Conservation (phyloP, 192 early-diverging fungal genomes). For the Backusella mclennaniae region DNA sequence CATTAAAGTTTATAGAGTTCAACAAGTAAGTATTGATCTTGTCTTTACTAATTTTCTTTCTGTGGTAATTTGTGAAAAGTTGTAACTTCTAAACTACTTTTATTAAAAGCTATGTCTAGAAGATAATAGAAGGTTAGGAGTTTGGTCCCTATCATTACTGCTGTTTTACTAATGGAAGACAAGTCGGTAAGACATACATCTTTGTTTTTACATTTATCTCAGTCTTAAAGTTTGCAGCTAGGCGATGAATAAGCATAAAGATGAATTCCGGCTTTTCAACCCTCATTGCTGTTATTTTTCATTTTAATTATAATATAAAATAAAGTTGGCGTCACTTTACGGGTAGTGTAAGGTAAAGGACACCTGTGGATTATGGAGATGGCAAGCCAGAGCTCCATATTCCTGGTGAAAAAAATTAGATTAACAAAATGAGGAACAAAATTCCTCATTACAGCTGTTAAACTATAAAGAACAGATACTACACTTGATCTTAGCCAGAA, state of each 20-base stretch:
- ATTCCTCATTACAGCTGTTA: constrained; percentile 55
- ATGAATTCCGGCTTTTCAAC: not conserved
- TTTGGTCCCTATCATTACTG: too few species aligned
- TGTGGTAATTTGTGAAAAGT: too few species aligned
- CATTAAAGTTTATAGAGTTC: too few species aligned
- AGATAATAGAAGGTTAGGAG: too few species aligned
- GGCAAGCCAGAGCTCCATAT: constrained; percentile 44
- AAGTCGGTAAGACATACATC: too few species aligned
- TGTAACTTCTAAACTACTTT: too few species aligned
- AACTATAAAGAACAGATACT: constrained; percentile 83
- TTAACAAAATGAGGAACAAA: constrained; percentile 47
- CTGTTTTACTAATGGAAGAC: too few species aligned
- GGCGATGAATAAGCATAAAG: too few species aligned
- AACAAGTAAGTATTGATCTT: too few species aligned
- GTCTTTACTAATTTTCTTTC: too few species aligned
- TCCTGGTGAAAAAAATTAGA: constrained; percentile 54
- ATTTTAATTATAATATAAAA: constrained; percentile 5
- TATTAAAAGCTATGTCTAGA: too few species aligned
- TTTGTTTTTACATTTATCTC: too few species aligned
- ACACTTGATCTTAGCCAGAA: constrained; percentile 88
- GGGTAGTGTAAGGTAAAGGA: constrained; percentile 62
- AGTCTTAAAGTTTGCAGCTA: not conserved
- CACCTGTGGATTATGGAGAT: constrained; percentile 47
- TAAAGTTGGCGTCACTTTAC: constrained; percentile 49
- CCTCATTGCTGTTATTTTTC: not conserved